Evolutionary conservation across 345 rosid species (phyloP).

Genomic region (Conringia planisiliqua): DNA sequence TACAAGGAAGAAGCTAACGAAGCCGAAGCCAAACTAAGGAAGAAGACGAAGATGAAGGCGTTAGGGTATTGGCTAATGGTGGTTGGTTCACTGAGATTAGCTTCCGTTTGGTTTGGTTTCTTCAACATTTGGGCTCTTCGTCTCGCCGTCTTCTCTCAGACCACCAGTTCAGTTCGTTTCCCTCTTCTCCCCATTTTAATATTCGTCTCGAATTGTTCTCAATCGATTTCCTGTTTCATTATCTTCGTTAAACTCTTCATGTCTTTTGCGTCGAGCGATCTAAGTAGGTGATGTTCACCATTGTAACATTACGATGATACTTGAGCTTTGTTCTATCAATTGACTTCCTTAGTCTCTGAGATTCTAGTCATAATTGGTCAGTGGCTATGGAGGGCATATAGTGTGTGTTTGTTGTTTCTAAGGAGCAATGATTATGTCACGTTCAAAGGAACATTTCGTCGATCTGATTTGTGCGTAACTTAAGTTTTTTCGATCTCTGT

Average conservation of each 20-base stretch:
- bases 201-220: background rate
- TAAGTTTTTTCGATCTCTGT: background rate
- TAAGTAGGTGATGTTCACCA: background rate
- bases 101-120: constrained; percentile 97
- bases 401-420: background rate
- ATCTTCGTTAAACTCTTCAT: background rate
- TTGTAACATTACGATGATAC: background rate
- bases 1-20: too few relatives aligned
- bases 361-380: background rate
- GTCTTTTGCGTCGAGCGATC: background rate
- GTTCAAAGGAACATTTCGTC: background rate
- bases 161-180: constrained; percentile 45
- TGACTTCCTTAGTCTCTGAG: background rate
- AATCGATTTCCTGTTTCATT: background rate
- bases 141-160: constrained; percentile 81
- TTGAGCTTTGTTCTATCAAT: background rate
- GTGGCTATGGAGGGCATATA: background rate
- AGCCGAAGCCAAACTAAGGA: background rate
- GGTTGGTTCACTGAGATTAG: constrained; percentile 77
- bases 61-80: constrained; percentile 92
- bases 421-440: constrained; percentile 1
- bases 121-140: constrained; percentile 88
- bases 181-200: background rate
- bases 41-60: constrained; percentile 57
- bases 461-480: background rate